Base-by-base conservation (phyloP, 768 basidiomycete species). In the Cyclocybe cylindracea region DNA sequence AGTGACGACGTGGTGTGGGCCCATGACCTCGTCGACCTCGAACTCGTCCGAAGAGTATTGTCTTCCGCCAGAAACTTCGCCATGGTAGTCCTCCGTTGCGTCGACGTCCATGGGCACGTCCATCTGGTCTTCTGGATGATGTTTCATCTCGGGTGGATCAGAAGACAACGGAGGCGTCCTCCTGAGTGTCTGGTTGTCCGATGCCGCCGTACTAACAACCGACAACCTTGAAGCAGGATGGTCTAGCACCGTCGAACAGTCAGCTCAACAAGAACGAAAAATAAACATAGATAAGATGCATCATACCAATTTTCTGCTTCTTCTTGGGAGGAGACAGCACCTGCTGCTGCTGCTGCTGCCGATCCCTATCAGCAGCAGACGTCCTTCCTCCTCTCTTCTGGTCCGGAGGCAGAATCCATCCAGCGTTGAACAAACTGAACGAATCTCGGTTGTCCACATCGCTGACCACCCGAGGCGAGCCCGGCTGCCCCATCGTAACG, bases 361-460 rank as follows among this genome's bases (percentile, higher is more conserved):
- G 71, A 19, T 84, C 82, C 8, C 76, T 54, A 10, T 73, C 62
- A 16, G 48, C 46, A 10, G 24, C 24, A 24, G 24, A 24, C 24
- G 24, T 2, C 24, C 88, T 72, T 16, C 84, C 83, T 31, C 84
- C 80, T 32, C 93, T 78, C 57, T 83, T 80, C 46, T 84, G 80
- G 33, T 87, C 89, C 2, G 83, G 74, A 18, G 91, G 89, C 10
- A 95, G 70, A 7, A 96, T 91, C 93, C 92, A 95, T 0, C 94
- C 94, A 18, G 77, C 74, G 52, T 97, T 87, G 70, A 96, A 96
- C 70, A 86, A 69, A 62, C 75, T 80, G 75, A 96, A 97, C 14
- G 86, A 86, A 39, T 80, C 80, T 48, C 82, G 79, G 39, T 80
- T 78, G 62, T 87, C 88, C 32, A 95, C 83, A 38, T 84, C 75